A percentile compares a stretch with the other conserved stretches of the same genome.
Evolutionary conservation across 345 rosid species (phyloP).

Genomic region (Mallotus nudiflorus): DNA sequence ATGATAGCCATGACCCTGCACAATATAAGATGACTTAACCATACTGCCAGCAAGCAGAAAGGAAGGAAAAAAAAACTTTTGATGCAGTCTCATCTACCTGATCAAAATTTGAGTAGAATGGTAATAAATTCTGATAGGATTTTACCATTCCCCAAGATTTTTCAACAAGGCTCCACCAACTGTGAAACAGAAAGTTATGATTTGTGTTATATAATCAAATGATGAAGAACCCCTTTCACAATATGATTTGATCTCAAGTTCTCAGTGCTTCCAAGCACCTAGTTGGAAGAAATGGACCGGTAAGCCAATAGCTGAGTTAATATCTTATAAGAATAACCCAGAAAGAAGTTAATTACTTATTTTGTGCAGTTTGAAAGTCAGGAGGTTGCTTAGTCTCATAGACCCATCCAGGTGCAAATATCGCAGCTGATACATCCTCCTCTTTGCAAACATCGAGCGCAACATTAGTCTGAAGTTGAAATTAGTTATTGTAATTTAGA

Average conservation of each 20-base stretch:
- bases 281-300: background rate
- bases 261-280: background rate
- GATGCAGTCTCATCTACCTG: constrained; percentile 63
- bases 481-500: background rate
- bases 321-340: background rate
- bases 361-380: constrained; percentile 80
- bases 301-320: too few relatives aligned
- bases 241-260: background rate
- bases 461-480: constrained; percentile 52
- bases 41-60: background rate
- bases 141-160: constrained; percentile 75
- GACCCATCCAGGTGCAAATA: constrained; percentile 95
- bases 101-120: constrained; percentile 86
- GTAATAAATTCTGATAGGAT: constrained; percentile 59
- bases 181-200: constrained; percentile 18
- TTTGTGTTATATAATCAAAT: too few relatives aligned
- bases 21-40: constrained; percentile 10
- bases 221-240: too few relatives aligned
- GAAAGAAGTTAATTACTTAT: constrained; percentile 43
- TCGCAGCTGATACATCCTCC: constrained; percentile 68
- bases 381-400: constrained; percentile 74
- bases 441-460: constrained; percentile 77
- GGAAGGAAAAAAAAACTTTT: background rate
- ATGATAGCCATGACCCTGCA: constrained; percentile 78
- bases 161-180: constrained; percentile 90